Base-by-base conservation (phyloP, 2,329 filamentous ascomycete species). In the Parascedosporium putredinis region DNA sequence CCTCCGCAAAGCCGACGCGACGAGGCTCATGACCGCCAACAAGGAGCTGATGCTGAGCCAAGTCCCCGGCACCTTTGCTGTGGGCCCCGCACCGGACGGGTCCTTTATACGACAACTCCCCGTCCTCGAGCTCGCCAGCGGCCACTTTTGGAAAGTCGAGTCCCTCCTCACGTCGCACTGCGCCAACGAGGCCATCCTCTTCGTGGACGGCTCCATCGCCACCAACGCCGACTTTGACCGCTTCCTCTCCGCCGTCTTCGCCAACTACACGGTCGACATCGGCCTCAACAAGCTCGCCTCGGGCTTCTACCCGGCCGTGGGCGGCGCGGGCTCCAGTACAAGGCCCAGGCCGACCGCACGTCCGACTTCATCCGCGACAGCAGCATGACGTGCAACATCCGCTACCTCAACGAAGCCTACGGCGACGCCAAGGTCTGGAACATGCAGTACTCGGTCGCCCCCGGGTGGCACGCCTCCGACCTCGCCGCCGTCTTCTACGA, bases 401-500 rank as follows among this genome's bases (percentile, higher is more conserved):
- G 64, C 16, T 60, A 59, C 53, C 55, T 72, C 24, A 64, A 62
- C n/a, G 60, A 67, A 49, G 65, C 63, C 3, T 62, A 67, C 45
- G 56, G 60, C 14, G 58, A 60, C 34, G 56, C 56, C 3, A 65
- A 62, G 25, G 60, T 62, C 3, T 72, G 60, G 52, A 64, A 60
- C 46, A 64, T 71, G 56, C 66, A 69, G 51, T 73, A 71, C 56
- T 62, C 61, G 5, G 59, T 67, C 6, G 58, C 61, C 5, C 68
- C 67, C 0, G 67, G 64, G 5, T 59, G 62, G 43, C 68, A 72
- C 53, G 68, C 59, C 6, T 59, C 61, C 6, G 69, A 72, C 50
- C 56, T 72, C 5, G 53, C 70, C 5, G 60, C 67, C 14, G 63
- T 65, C 2, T 72, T 71, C 55, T 70, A 64, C 60, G 62, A 65